Percentiles rank a stretch among this genome's conserved stretches.
Evolutionary conservation across 805 yeast species (phyloP).

Genomic region (Wickerhamomyces bovis): DNA sequence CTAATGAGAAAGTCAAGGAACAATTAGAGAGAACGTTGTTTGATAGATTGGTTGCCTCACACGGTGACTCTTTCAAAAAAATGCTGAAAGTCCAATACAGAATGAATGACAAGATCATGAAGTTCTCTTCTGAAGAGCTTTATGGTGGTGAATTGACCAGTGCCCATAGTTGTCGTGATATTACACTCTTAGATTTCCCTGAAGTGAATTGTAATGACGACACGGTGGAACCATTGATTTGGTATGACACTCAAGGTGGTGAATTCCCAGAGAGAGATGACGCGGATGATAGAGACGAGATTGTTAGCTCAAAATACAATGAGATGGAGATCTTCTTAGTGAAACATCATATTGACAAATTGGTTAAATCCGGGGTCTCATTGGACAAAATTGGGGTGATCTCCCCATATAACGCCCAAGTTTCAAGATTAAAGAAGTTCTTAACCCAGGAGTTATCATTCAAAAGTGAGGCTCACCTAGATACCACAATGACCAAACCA

Average conservation of each 20-base stretch:
- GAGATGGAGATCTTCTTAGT: conserved; percentile 70
- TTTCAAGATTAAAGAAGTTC: conserved; percentile 37
- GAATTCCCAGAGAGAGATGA: conserved; percentile 60
- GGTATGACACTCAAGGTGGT: conserved; percentile 95
- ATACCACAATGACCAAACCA: background rate
- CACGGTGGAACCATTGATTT: conserved; percentile 51
- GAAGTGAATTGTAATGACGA: conserved; percentile 45
- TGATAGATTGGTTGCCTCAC: conserved; percentile 60
- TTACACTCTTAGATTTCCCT: conserved; percentile 50
- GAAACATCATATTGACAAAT: conserved; percentile 43
- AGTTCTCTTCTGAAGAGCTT: conserved; percentile 62
- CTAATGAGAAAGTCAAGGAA: conserved; percentile 35
- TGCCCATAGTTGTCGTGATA: conserved; percentile 46
- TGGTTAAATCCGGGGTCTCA: conserved; percentile 47
- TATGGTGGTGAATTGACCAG: conserved; percentile 64
- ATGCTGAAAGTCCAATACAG: conserved; percentile 78
- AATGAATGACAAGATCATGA: conserved; percentile 77
- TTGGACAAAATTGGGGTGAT: conserved; percentile 71
- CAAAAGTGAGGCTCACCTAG: conserved; percentile 27
- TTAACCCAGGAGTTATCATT: conserved; percentile 2
- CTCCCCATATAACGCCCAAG: conserved; percentile 90
- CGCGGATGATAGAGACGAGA: conserved; percentile 22
- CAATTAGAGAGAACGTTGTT: conserved; percentile 64
- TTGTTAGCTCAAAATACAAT: conserved; percentile 53
- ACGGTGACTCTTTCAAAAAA: conserved; percentile 42